Percentiles rank a stretch among this genome's conserved stretches.
Conservation (phyloP, 257 asterid species). For the Nicotiana knightiana region DNA sequence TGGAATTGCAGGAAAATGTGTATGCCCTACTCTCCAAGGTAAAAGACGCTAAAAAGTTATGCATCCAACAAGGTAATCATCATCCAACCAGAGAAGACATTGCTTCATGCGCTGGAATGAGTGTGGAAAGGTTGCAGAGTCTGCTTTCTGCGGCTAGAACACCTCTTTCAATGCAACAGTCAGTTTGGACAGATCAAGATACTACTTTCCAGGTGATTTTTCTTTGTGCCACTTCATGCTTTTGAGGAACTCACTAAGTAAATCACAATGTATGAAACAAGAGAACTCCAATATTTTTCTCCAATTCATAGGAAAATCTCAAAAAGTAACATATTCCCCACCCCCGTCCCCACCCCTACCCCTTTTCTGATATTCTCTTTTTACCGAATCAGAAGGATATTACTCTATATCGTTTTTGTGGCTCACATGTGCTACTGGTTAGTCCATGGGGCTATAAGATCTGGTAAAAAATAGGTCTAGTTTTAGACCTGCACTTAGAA, state of each 20-base stretch:
- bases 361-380: no score
- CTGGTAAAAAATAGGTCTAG: not conserved
- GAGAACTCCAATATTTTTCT: not conserved
- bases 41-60: conserved; percentile 53
- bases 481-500: not conserved
- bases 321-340: not conserved
- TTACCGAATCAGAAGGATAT: no score
- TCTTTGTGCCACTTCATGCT: not conserved
- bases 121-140: conserved; percentile 62
- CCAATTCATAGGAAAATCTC: not conserved
- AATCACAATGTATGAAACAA: not conserved
- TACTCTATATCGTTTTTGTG: no score
- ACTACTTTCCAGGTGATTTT: conserved; percentile 50
- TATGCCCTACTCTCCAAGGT: conserved; percentile 72
- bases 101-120: conserved; percentile 61
- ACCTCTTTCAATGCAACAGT: conserved; percentile 78
- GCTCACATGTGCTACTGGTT: no score
- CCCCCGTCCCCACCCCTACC: no score
- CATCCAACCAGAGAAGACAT: conserved; percentile 66
- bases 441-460: not conserved
- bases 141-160: conserved; percentile 51
- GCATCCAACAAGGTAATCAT: conserved; percentile 54
- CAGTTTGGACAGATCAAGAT: conserved; percentile 68
- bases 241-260: not conserved
- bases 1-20: conserved; percentile 62